Evolutionary conservation across 768 basidiomycete genomes (phyloP).

Genomic region (Trametes maxima): DNA sequence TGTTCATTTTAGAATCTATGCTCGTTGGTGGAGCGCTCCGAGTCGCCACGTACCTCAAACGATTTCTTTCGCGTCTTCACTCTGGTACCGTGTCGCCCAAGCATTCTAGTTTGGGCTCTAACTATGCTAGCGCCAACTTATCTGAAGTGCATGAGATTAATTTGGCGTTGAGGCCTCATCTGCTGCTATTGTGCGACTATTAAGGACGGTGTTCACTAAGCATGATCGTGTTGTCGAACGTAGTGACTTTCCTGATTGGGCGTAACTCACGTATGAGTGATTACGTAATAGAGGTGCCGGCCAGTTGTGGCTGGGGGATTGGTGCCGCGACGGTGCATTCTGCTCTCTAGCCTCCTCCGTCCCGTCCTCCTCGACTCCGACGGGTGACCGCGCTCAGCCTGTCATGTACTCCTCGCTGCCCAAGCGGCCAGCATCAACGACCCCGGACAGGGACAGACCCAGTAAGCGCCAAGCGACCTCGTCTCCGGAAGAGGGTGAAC

Average conservation of each 20-base stretch:
- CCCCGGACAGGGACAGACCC: slow-evolving; percentile 51
- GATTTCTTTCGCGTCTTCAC: too few species aligned
- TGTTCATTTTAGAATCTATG: too few species aligned
- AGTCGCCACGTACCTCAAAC: too few species aligned
- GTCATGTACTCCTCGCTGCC: slow-evolving; percentile 27
- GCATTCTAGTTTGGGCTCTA: too few species aligned
- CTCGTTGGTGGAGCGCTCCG: too few species aligned
- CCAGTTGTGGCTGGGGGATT: slow-evolving; percentile 12
- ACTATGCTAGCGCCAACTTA: too few species aligned
- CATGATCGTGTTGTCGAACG: neutral
- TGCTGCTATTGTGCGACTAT: too few species aligned
- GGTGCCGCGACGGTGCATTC: slow-evolving; percentile 34
- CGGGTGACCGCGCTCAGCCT: slow-evolving; percentile 4
- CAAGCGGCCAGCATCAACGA: slow-evolving; percentile 63
- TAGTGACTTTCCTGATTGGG: neutral
- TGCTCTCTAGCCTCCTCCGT: slow-evolving; percentile 9
- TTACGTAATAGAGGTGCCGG: slow-evolving; percentile 10
- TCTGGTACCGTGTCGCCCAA: too few species aligned
- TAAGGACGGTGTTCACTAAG: too few species aligned
- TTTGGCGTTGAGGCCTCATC: too few species aligned
- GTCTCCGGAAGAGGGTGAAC: slow-evolving; percentile 81
- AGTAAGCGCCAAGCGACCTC: slow-evolving; percentile 58
- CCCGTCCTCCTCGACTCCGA: neutral
- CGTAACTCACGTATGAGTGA: neutral
- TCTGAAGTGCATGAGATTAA: too few species aligned